Evolutionary conservation across 306 rosid species (phyloP).

Genomic region (Casuarina cunninghamiana): DNA sequence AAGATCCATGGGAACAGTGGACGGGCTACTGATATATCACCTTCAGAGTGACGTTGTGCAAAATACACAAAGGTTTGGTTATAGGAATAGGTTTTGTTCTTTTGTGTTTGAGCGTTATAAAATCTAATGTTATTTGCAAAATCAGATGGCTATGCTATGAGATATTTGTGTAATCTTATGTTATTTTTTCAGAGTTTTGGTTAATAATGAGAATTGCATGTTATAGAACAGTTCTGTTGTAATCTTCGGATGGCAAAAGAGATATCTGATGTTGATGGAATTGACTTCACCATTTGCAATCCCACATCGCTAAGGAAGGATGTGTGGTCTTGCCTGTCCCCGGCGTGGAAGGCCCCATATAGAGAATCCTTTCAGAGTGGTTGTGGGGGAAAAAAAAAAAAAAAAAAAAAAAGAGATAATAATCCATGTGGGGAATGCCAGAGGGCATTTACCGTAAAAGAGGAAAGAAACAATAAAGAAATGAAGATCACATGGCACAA

Average conservation of each 20-base stretch:
- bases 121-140: too few species aligned
- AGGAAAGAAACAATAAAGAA: too few species aligned
- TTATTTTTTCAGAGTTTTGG: neutral
- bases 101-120: too few species aligned
- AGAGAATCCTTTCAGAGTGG: too few species aligned
- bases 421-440: neutral
- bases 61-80: neutral
- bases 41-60: neutral
- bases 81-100: neutral
- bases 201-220: neutral
- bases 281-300: too few species aligned
- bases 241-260: too few species aligned
- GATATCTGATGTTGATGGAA: too few species aligned
- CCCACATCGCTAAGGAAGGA: too few species aligned
- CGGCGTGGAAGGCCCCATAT: too few species aligned
- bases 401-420: neutral
- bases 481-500: neutral
- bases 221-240: neutral
- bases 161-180: neutral
- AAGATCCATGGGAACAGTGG: neutral
- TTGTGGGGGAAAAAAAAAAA: neutral
- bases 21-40: neutral
- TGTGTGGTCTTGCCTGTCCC: too few species aligned
- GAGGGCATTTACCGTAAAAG: neutral
- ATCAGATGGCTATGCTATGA: neutral